Evolutionary conservation across 495 filamentous ascomycete genomes (phyloP), one percentile per base, ranked within the genome.

Genomic region (Penicillium salamii): DNA sequence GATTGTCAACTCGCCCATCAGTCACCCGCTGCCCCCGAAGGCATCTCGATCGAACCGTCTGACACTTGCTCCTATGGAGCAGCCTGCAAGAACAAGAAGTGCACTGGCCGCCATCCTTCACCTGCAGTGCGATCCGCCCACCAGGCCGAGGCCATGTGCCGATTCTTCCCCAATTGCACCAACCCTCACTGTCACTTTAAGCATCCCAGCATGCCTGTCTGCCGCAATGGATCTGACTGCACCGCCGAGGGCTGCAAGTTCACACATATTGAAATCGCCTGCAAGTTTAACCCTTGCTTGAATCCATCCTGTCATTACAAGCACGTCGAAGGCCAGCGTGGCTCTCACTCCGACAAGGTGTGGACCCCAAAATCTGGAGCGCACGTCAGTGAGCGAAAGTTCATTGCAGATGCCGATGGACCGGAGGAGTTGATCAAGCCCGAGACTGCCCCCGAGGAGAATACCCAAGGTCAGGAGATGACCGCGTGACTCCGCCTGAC

Each of bases 1-100:
- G 90, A 96, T 49, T 99, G 93, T 66, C 84, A 82, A 36, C 97
- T 89, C 64, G 93, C 89, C 20, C 93, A 99, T 59, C 93, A 96
- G 65, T 96, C 91, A 12, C 89, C 93, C 20, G 91, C 88, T 17
- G 91, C 92, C 31, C 88, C 89, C 13, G 86, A 85, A n/a, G 88
- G 86, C 18, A 77, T 76, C n/a, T 77, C 83, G 3, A 70, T 97
- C 42, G 95, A 97, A 65, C 71, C 90, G 45, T 76, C 76, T 29
- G 91, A 97, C 60, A 71, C 76, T 24, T 99, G 93, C 72, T 75
- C 84, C 31, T 97, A 84, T 63, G 93, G 91, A 12, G 89, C 81
- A 4, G 89, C 89, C 15, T 99, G 93, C 81, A 93, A 91, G 66
- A 99, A 96, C 72, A 76, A 79, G 32, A 99, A 99, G 68, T 99